Conservation (phyloP, 768 basidiomycete species). For the Leucosporidium creatinivorum region DNA sequence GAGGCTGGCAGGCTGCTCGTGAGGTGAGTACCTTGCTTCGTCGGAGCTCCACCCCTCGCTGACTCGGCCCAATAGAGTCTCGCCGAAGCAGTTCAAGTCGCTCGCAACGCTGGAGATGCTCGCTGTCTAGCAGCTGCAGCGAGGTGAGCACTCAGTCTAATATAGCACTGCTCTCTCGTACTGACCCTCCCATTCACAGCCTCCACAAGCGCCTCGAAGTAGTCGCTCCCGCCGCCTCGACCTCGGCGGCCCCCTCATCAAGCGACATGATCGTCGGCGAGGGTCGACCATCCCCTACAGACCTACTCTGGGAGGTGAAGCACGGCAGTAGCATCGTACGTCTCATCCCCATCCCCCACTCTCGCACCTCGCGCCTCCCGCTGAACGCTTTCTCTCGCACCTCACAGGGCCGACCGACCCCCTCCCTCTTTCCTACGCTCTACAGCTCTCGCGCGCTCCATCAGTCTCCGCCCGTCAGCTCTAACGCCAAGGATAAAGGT, state of each 20-base stretch:
- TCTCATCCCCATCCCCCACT: too few species aligned
- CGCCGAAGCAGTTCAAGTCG: slow-evolving; percentile 9
- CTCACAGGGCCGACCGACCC: not conserved
- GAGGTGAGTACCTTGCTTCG: not conserved
- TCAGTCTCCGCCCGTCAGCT: not conserved
- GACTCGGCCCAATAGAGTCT: not conserved
- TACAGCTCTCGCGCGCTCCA: not conserved
- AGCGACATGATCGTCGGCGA: not conserved
- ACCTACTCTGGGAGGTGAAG: slow-evolving; percentile 9
- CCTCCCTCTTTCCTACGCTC: slow-evolving; percentile 2
- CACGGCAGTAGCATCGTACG: not conserved
- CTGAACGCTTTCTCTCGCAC: not conserved
- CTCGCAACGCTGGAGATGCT: slow-evolving; percentile 7
- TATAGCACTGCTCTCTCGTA: not conserved
- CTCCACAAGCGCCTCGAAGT: slow-evolving; percentile 1
- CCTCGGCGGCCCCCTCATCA: not conserved
- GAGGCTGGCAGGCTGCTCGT: not conserved
- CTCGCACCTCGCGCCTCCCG: not conserved
- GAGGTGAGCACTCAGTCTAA: too few species aligned
- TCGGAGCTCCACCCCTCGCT: not conserved
- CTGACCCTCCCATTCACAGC: not conserved
- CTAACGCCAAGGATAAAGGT: not conserved
- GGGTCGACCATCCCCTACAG: slow-evolving; percentile 1
- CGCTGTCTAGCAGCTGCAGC: slow-evolving; percentile 2
- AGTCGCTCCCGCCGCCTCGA: not conserved